A percentile compares a stretch with the other conserved stretches of the same genome.
Evolutionary conservation across 2,329 filamentous ascomycete species (phyloP).

Genomic region (Teratosphaeria destructans): DNA sequence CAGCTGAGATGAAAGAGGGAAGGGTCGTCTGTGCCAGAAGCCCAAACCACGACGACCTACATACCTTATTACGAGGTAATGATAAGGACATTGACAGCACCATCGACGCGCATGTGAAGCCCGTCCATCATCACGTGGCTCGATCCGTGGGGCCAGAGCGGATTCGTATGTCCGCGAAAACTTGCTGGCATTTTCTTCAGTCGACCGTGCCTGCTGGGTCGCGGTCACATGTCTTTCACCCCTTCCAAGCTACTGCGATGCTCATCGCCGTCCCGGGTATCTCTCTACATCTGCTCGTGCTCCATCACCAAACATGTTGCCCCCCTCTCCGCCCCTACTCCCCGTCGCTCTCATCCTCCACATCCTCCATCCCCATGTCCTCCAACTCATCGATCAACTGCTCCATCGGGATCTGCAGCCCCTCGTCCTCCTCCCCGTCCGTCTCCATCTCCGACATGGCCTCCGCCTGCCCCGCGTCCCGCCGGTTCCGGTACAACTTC

Average conservation of each 20-base stretch:
- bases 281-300: neutral
- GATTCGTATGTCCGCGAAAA: no score
- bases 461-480: constrained; percentile 35
- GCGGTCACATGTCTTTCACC: no score
- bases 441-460: constrained; percentile 41
- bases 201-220: no score
- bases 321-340: neutral
- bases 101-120: no score
- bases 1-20: neutral
- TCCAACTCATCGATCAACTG: constrained; percentile 82
- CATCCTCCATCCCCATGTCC: constrained; percentile 64
- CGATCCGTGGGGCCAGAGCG: no score
- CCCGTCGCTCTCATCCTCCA: constrained; percentile 7
- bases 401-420: constrained; percentile 40
- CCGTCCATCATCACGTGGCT: no score
- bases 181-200: no score
- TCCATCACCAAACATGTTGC: neutral
- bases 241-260: neutral
- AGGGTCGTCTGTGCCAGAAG: neutral
- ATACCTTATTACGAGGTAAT: no score
- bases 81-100: no score
- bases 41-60: no score
- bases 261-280: neutral
- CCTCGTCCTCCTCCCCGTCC: constrained; percentile 44
- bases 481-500: constrained; percentile 70